These are phyloP conservation scores for Plasmodium cynomolgi DNA, from an alignment of 169 alveolate genomes.

Conservation along the genomic window DNA sequence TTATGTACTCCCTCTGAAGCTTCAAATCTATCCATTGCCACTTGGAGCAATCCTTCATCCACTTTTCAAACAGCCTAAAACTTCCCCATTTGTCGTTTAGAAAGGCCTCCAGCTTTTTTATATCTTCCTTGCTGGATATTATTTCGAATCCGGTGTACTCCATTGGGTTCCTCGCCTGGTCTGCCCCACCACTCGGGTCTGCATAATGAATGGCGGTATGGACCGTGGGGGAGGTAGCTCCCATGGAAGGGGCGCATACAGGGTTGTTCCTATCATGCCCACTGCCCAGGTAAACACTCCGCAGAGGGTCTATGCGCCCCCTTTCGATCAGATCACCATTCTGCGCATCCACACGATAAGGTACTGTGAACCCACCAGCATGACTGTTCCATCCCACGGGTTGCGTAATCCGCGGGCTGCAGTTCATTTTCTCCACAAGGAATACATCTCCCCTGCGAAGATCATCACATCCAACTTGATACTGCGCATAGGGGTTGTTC, in stretches of 20 bases:
- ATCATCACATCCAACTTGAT: background rate
- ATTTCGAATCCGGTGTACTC: conserved; percentile 51
- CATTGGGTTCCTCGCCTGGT: background rate
- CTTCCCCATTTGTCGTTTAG: conserved; percentile 72
- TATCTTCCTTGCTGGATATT: conserved; percentile 44
- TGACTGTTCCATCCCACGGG: background rate
- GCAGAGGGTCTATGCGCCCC: background rate
- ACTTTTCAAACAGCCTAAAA: conserved; percentile 56
- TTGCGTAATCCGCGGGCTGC: background rate
- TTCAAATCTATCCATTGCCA: conserved; percentile 75
- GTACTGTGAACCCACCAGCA: background rate
- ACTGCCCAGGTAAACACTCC: background rate
- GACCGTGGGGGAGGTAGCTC: background rate
- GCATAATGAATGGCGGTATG: background rate
- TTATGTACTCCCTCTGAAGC: conserved; percentile 56
- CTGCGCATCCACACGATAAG: background rate
- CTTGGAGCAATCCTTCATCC: conserved; percentile 62
- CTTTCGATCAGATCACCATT: background rate
- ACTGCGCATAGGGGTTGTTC: background rate
- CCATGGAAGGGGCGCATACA: background rate
- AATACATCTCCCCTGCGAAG: background rate
- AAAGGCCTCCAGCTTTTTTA: conserved; percentile 31
- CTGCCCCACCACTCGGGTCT: background rate
- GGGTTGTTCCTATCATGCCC: background rate
- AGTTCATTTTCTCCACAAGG: background rate